Percentiles rank a stretch among this genome's conserved stretches.
These are phyloP conservation scores for Chrysopogon serrulatus DNA, from an alignment of 176 grass and related monocot species.

Conservation along the genomic window DNA sequence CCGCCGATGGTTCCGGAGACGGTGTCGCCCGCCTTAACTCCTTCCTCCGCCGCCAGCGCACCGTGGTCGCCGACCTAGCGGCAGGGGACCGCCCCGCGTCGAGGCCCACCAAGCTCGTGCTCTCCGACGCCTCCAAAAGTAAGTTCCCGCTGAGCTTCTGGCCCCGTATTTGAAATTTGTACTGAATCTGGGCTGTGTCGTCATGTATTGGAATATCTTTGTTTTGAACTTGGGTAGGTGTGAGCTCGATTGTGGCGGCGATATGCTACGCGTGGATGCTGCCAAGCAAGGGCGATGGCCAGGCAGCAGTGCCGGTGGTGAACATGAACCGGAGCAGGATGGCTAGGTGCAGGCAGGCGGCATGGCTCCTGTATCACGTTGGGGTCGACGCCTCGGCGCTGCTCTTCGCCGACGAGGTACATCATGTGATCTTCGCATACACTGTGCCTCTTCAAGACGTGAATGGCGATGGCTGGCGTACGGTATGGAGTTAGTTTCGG, in stretches of 20 bases:
- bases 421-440: not conserved
- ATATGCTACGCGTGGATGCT: slow-evolving; percentile 74
- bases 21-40: slow-evolving; percentile 43
- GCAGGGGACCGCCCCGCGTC: slow-evolving; percentile 11
- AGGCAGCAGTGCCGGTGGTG: slow-evolving; percentile 45
- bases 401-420: slow-evolving; percentile 48
- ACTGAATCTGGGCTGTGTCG: not conserved
- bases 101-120: slow-evolving; percentile 45
- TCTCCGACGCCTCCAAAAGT: slow-evolving; percentile 62
- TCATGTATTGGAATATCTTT: not conserved
- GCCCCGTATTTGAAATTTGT: not conserved
- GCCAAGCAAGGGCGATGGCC: slow-evolving; percentile 45
- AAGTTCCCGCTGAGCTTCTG: not conserved
- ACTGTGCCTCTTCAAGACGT: not conserved
- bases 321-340: slow-evolving; percentile 55
- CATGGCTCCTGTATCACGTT: slow-evolving; percentile 65
- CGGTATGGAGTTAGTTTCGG: not conserved
- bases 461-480: not conserved
- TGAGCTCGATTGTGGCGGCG: slow-evolving; percentile 53
- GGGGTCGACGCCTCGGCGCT: slow-evolving; percentile 50
- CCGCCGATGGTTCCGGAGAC: slow-evolving; percentile 15
- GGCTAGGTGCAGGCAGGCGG: slow-evolving; percentile 50
- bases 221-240: slow-evolving; percentile 5
- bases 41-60: slow-evolving; percentile 60
- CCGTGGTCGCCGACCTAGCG: slow-evolving; percentile 22